Percentiles rank a stretch among this genome's conserved stretches.
Evolutionary conservation across 2,329 filamentous ascomycete species (phyloP).

Genomic region (Colletotrichum cuscutae): DNA sequence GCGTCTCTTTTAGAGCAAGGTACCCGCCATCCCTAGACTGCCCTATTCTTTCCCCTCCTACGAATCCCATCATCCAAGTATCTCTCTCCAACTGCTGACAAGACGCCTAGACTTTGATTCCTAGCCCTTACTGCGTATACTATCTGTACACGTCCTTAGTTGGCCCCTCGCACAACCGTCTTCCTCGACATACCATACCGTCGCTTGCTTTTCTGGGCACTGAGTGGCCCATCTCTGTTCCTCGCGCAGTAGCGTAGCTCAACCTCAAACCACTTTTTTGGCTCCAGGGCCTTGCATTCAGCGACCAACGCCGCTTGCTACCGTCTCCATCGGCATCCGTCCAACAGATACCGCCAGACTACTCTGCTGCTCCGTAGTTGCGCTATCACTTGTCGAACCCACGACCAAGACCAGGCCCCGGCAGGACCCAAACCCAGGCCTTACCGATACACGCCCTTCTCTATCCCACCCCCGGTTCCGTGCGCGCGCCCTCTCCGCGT

Average conservation of each 20-base stretch:
- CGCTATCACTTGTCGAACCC: background rate
- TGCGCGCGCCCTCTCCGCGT: slow-evolving; percentile 19
- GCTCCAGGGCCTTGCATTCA: slow-evolving; percentile 9
- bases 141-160: background rate
- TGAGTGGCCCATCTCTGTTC: background rate
- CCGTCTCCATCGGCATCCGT: background rate
- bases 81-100: slow-evolving; percentile 19
- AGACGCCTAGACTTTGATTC: background rate
- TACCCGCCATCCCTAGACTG: slow-evolving; percentile 15
- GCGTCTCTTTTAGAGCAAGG: slow-evolving; percentile 23
- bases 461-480: slow-evolving; percentile 7
- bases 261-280: background rate
- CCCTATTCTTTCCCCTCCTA: background rate
- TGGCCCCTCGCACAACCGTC: background rate
- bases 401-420: too few relatives aligned
- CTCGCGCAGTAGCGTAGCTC: background rate
- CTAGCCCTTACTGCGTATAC: too few relatives aligned
- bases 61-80: slow-evolving; percentile 6
- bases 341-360: slow-evolving; percentile 7
- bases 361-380: too few relatives aligned
- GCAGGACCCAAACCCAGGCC: slow-evolving; percentile 2
- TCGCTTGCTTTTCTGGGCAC: background rate
- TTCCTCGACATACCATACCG: background rate
- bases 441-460: background rate
- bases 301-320: slow-evolving; percentile 22